Conservation (phyloP, 257 asterid genomes). For the Verbena officinalis region DNA sequence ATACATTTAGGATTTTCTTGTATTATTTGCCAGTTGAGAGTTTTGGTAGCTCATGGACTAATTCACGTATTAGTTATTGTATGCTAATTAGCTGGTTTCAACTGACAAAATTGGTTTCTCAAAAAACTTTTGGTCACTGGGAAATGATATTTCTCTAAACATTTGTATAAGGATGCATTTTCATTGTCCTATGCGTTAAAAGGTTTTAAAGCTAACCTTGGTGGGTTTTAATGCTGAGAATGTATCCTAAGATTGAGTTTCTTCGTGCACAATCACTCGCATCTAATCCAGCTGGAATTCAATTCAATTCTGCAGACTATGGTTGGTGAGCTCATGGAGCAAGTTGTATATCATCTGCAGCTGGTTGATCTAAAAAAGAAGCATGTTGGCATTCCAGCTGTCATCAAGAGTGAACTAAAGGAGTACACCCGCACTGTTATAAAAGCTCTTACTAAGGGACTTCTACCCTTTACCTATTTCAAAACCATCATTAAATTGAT, state of each 20-base stretch:
- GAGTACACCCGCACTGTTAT: constrained; percentile 51
- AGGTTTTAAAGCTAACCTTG: neutral
- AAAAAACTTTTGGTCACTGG: neutral
- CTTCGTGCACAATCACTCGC: neutral
- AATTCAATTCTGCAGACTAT: constrained; percentile 55
- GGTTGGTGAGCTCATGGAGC: constrained; percentile 79
- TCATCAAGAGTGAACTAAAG: constrained; percentile 68
- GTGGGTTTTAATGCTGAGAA: neutral
- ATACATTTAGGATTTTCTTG: constrained; percentile 8
- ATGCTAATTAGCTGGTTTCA: neutral
- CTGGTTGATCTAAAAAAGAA: constrained; percentile 54
- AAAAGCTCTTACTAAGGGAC: constrained; percentile 54
- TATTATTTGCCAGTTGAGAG: constrained; percentile 9
- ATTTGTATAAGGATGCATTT: constrained; percentile 11
- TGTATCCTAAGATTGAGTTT: neutral
- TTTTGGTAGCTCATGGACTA: constrained; percentile 3
- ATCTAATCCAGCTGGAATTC: constrained; percentile 22
- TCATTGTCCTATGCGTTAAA: neutral
- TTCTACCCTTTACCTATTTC: constrained; percentile 72
- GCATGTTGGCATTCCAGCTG: constrained; percentile 48
- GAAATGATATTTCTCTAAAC: neutral
- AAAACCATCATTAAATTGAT: constrained; percentile 62
- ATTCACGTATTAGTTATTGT: neutral
- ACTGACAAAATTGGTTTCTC: neutral
- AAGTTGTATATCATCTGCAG: constrained; percentile 62